Percentiles rank a stretch among this genome's conserved stretches.
phyloP scores from a whole-genome alignment of 108 stramenopile species.

The Nitzschia sp. region DNA sequence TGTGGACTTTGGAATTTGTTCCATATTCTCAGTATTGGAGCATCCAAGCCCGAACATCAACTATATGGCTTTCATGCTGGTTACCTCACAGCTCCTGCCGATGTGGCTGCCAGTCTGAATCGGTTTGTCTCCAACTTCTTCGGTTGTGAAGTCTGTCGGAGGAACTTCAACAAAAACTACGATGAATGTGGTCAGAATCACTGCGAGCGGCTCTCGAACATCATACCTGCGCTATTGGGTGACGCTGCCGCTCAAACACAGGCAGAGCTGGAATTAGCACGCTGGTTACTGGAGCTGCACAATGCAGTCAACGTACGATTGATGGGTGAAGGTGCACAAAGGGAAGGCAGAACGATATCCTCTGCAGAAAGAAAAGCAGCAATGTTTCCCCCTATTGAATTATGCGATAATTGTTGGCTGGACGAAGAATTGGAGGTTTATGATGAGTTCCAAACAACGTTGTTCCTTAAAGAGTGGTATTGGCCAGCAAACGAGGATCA shows the following conservation, averaged over 20 bases:
- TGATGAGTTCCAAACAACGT: background rate
- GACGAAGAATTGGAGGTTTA: slow-evolving; percentile 40
- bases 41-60: slow-evolving; percentile 60
- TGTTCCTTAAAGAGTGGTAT: background rate
- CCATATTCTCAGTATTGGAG: slow-evolving; percentile 74
- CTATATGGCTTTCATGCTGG: slow-evolving; percentile 44
- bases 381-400: slow-evolving; percentile 38
- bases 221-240: slow-evolving; percentile 30
- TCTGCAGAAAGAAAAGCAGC: slow-evolving; percentile 25
- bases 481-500: background rate
- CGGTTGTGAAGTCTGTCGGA: slow-evolving; percentile 77
- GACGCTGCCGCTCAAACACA: slow-evolving; percentile 44
- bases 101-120: slow-evolving; percentile 32
- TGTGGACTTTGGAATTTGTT: slow-evolving; percentile 88
- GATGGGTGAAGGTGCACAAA: slow-evolving; percentile 48
- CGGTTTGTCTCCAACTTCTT: slow-evolving; percentile 76
- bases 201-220: slow-evolving; percentile 59
- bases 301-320: slow-evolving; percentile 81
- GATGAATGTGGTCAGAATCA: slow-evolving; percentile 69
- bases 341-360: slow-evolving; percentile 26
- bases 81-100: slow-evolving; percentile 36
- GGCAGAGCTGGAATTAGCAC: slow-evolving; percentile 60
- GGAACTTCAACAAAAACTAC: slow-evolving; percentile 67
- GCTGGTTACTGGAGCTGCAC: slow-evolving; percentile 80
- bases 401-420: slow-evolving; percentile 51